Base-by-base conservation (phyloP, 2,329 filamentous ascomycete species). In the Dryadomyces quercus-mongolicae region DNA sequence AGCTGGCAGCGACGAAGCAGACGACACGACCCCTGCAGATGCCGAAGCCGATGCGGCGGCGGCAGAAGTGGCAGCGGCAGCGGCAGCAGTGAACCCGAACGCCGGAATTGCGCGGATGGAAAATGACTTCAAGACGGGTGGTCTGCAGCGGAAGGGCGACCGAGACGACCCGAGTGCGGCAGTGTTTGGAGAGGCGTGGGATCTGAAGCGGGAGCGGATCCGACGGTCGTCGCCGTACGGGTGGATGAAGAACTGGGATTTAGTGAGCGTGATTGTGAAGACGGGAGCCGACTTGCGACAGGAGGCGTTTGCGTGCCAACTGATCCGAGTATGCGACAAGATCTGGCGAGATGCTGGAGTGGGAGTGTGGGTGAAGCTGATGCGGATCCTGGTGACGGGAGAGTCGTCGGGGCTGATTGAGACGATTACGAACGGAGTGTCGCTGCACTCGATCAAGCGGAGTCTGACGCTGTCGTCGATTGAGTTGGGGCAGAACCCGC, bases 211-310 rank as follows among this genome's bases (percentile, higher is more conserved):
- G 63, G 88, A 92, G 67, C 85, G 88, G 20, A 89, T 93, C 65
- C 79, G 88, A 57, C 85, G 86, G 62, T 86, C 86, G 1, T 92
- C 87, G 0, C 88, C 88, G 0, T 93, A 91, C 64, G 88, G 88
- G 10, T 89, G 86, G 81, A 88, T 90, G 83, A 88, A 88, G 70
- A 92, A 90, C 64, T 93, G 88, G 88, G 88, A 93, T 63, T 75
- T 93, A 22, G 76, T 93, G 58, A 91, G 86, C 64, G 87, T 93
- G 56, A 93, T 93, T 64, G 85, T 93, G 62, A 93, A 93, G 72
- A 93, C 88, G 12, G 87, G 88, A 2, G 85, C 85, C 2, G 87
- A 93, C 68, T 71, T 93, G 57, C 78, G 88, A 51, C 88, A 93
- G 70, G 88, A 93, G 68, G 87, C 88, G 0, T 93, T 93, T 67